Evolutionary conservation across 2,329 filamentous ascomycete species (phyloP), one percentile per base, ranked within the genome.

Genomic region (Hypoxylon sp.): DNA sequence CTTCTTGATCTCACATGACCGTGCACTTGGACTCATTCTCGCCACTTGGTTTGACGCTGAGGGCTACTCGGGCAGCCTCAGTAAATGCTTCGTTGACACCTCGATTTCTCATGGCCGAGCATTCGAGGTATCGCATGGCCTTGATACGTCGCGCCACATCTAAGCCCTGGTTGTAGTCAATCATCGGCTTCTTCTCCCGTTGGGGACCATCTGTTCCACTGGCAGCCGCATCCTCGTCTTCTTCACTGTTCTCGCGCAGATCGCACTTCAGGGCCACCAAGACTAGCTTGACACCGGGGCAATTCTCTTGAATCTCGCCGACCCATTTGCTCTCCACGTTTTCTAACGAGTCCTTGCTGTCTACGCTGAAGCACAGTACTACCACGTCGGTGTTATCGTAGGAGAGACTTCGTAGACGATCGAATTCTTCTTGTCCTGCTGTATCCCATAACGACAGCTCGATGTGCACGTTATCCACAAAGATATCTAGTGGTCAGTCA

Each of bases 321-420:
- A 98, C 93, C 96, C 96, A 99, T 83, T 99, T 99, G 74, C 93
- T 95, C 80, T 97, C 94, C 68, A 99, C 94, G 87, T 99, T 99
- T 81, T 99, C 96, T 68, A 99, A 89, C 2, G 94, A 98, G 80
- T 98, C 94, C 73, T 92, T 93, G 79, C 93, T 97, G 82, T 99
- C 96, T 79, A 98, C 93, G 75, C 93, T 96, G 83, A 98, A 99
- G 85, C 96, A 99, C 74, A 99, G 92, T 92, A 99, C 98, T 76
- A 99, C 97, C 48, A 97, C 90, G 78, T 99, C 96, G 58, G 96
- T 99, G 79, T 99, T 96, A 73, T 91, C 96, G 81, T 99, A 99
- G 53, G 94, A 98, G 60, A 99, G 89, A 71, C 94, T 97, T 77
- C 96, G 92, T 80, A 99, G 84, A 58, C 96, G 90, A 82, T 99